Evolutionary conservation across 768 basidiomycete species (phyloP).

Genomic region (Leccinum subtestaceum): DNA sequence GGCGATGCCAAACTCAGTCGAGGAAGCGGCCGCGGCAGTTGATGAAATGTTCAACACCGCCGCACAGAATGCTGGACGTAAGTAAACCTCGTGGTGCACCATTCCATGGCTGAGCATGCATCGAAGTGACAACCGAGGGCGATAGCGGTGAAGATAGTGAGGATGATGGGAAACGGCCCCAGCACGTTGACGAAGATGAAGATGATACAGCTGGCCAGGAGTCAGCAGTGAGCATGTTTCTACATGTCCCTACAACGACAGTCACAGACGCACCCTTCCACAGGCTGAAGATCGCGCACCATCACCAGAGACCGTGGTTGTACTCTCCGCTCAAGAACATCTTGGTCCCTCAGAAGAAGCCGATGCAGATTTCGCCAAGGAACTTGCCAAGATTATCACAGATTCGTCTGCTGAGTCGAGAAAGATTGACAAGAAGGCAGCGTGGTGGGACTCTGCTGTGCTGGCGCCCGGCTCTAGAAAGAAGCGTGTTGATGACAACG

Average conservation of each 20-base stretch:
- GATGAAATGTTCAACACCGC: constrained; percentile 83
- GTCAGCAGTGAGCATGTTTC: constrained; percentile 47
- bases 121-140: constrained; percentile 34
- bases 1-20: constrained; percentile 64
- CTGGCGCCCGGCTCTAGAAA: constrained; percentile 63
- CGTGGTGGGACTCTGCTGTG: constrained; percentile 87
- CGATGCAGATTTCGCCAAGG: constrained; percentile 91
- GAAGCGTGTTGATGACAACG: constrained; percentile 60
- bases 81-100: constrained; percentile 18
- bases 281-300: constrained; percentile 64
- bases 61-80: constrained; percentile 58
- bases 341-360: constrained; percentile 86
- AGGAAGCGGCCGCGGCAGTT: constrained; percentile 83
- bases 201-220: constrained; percentile 48
- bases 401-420: constrained; percentile 80
- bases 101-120: constrained; percentile 15
- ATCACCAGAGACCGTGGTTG: constrained; percentile 79
- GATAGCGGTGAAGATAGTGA: constrained; percentile 55
- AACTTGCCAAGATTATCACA: constrained; percentile 92
- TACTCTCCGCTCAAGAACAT: constrained; percentile 68
- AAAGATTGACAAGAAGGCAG: constrained; percentile 86
- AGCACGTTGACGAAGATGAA: constrained; percentile 62
- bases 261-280: not conserved
- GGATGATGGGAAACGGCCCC: constrained; percentile 38
- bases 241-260: not conserved